Evolutionary conservation across 2,329 filamentous ascomycete genomes (phyloP), one percentile per base, ranked within the genome.

Genomic region (Verruconis gallopava): DNA sequence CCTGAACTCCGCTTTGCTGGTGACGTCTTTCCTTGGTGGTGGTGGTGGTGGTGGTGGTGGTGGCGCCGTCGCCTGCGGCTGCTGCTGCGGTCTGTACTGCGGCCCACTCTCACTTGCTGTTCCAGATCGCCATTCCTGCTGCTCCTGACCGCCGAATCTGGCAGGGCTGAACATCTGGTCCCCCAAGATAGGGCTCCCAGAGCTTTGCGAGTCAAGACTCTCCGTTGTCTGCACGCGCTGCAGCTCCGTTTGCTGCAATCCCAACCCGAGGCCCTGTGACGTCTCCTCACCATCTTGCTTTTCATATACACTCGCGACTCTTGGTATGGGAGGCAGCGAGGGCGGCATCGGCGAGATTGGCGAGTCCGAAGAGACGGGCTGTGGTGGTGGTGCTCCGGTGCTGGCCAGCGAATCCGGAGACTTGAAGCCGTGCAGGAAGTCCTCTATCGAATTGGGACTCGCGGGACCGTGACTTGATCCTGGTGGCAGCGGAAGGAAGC

Each of bases 301-400:
- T n/a, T 15, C 35, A 18, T 38, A 38, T 56, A 61, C 41, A 21
- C 41, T 43, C 42, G 56, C 57, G 15, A 62, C 51, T 46, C 60
- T 57, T 25, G 59, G 49, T 38, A 63, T 62, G 37, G 60, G 59
- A 6, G 60, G 60, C 17, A 63, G 52, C 41, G 56, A 53, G 12
- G 60, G 60, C 14, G 60, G 60, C 25, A 49, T 58, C 4, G 58
- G 57, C 45, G 55, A 58, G 37, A 62, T 53, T 43, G 60, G 60
- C 36, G 59, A 60, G 47, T 42, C 40, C 18, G 25, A 33, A 5
- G 22, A 22, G 32, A 18, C 19, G 20, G 35, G n/a, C 2, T 42
- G 37, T 6, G 6, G 9, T 11, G 13, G 11, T n/a, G 20, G 12
- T 20, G 28, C 18, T 22, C 15, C 19, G 15, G 15, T 17, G 12